Conservation (phyloP, 225 moss, liverwort and hornwort genomes). For the Neckera pumila region DNA sequence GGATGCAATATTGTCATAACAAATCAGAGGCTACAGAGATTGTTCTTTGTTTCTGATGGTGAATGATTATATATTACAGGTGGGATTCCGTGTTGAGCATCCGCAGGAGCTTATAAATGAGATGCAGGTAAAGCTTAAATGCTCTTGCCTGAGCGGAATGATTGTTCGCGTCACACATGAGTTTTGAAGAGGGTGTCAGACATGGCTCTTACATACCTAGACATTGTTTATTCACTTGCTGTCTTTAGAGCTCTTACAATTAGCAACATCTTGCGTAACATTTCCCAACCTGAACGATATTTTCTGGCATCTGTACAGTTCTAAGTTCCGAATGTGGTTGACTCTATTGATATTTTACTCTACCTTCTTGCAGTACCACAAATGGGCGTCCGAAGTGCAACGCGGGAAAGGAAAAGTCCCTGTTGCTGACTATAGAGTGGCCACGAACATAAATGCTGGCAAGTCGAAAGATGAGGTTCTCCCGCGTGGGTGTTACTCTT, state of each 20-base stretch:
- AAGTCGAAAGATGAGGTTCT: constrained; percentile 5
- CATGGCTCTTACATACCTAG: not conserved
- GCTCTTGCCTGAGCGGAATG: not conserved
- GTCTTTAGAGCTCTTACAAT: not conserved
- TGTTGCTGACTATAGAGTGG: constrained; percentile 84
- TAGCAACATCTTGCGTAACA: not conserved
- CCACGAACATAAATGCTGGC: constrained; percentile 23
- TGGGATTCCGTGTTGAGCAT: constrained; percentile 94
- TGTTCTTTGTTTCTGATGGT: not conserved
- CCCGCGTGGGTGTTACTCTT: constrained; percentile 82
- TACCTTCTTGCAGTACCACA: constrained; percentile 61
- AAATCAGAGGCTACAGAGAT: not conserved
- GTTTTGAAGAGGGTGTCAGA: not conserved
- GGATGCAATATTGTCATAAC: not conserved
- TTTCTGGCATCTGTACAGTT: not conserved
- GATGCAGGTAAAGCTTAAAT: constrained; percentile 57
- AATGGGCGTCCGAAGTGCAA: constrained; percentile 85
- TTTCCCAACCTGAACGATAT: not conserved
- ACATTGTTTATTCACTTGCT: not conserved
- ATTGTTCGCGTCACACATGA: not conserved
- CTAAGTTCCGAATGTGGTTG: not conserved
- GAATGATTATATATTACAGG: constrained; percentile 23
- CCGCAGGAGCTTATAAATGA: constrained; percentile 98
- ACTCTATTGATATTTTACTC: not conserved
- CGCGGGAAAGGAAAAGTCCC: constrained; percentile 85